Percentiles rank a stretch among this genome's conserved stretches.
phyloP scores from a whole-genome alignment of 164 flowering plant genomes.

The Hamamelis virginiana region DNA sequence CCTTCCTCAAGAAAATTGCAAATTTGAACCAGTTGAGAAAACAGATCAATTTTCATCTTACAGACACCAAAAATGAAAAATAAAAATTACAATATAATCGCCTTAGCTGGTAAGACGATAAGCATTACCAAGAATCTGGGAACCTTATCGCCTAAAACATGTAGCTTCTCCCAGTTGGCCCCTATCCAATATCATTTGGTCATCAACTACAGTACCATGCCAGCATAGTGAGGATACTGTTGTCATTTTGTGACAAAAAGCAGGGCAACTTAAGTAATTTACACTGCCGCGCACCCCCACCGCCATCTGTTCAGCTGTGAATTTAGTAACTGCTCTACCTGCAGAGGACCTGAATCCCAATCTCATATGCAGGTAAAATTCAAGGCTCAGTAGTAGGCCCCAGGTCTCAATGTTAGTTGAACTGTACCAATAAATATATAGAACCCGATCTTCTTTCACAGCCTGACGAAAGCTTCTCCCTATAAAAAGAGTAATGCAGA shows the following conservation, averaged over 20 bases:
- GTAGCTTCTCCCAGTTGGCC: neutral
- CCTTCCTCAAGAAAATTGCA: slow-evolving; percentile 6
- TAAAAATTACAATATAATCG: neutral
- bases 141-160: slow-evolving; percentile 1
- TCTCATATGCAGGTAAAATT: neutral
- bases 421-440: too few species aligned
- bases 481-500: neutral
- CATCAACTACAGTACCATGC: slow-evolving; percentile 5
- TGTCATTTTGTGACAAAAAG: neutral
- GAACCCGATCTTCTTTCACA: neutral
- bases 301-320: slow-evolving; percentile 1
- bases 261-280: too few species aligned
- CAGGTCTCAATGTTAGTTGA: neutral
- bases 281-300: neutral
- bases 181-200: neutral
- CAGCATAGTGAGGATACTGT: neutral
- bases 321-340: neutral
- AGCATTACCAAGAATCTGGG: slow-evolving; percentile 1
- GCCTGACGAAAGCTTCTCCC: slow-evolving; percentile 2
- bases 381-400: slow-evolving; percentile 5
- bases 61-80: neutral
- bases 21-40: neutral
- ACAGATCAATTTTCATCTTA: neutral
- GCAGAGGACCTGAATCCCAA: neutral
- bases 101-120: neutral